Evolutionary conservation across 2,329 filamentous ascomycete genomes (phyloP), one percentile per base, ranked within the genome.

Genomic region (Fusarium musae): DNA sequence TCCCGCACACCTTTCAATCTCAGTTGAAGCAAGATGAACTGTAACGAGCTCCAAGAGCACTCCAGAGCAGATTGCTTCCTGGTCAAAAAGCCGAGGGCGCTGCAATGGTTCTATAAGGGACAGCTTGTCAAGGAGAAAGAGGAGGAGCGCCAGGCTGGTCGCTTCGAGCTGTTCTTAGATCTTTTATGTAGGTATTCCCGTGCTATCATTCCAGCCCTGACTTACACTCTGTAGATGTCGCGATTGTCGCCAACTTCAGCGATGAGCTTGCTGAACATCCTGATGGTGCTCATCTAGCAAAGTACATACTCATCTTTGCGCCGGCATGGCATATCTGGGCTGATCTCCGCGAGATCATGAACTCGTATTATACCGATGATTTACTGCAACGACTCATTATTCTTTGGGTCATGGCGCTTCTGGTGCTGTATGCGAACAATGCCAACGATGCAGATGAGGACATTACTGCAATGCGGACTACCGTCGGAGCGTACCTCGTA

Each of bases 351-450:
- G 85, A 87, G 76, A 79, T 87, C 63, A 87, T 87, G 84, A 87
- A 87, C 76, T 85, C 84, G 12, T 87, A 85, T 78, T 87, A 87
- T 76, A 86, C 84, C 59, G 85, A 87, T 67, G 86, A 87, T 70
- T 74, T 87, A 26, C 69, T 82, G 3, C 85, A 87, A 73, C 83
- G 85, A 12, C 74, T 85, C 36, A 75, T 85, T 32, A 84, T 87
- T 59, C 80, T 87, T n/a, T 87, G 85, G 84, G 81, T 87, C 61
- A 87, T 87, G 85, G 83, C 85, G 6, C 75, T 85, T 9, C 78
- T 87, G 21, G 83, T 87, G 8, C 80, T 87, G 21, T 87, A 86
- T 71, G 80, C 81, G 46, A 87, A 87, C 76, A 87, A 87, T 59
- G 85, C 85, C 10, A 80, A 81, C 7, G 73, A 80, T 3, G 84